phyloP scores from a whole-genome alignment of 306 rosid species.

The Malus asiatica region DNA sequence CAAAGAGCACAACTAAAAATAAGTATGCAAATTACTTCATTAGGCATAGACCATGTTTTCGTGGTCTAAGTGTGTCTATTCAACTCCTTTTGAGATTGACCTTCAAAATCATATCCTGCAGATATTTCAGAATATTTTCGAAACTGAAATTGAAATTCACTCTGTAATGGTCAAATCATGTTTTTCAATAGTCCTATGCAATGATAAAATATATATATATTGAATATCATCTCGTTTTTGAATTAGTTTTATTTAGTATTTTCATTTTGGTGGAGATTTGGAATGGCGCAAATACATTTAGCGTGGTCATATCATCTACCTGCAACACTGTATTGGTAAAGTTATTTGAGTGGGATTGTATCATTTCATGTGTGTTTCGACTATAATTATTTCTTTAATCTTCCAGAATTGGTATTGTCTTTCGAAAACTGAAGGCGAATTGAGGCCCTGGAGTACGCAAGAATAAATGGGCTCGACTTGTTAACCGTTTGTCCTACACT shows the following conservation, averaged over 20 bases:
- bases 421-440: constrained; percentile 73
- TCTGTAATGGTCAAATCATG: too few relatives aligned
- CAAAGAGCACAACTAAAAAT: too few relatives aligned
- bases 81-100: too few relatives aligned
- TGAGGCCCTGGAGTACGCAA: constrained; percentile 50
- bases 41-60: too few relatives aligned
- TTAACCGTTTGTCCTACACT: constrained; percentile 50
- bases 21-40: too few relatives aligned
- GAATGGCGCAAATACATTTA: neutral
- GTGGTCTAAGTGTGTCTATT: too few relatives aligned
- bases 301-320: neutral
- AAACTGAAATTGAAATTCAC: too few relatives aligned
- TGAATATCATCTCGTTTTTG: neutral
- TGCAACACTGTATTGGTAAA: neutral
- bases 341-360: neutral
- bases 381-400: neutral
- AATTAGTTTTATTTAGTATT: neutral
- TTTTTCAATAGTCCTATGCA: too few relatives aligned
- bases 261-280: neutral
- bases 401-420: constrained; percentile 66
- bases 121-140: too few relatives aligned
- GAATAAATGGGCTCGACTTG: constrained; percentile 35
- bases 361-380: neutral
- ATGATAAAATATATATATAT: too few relatives aligned
- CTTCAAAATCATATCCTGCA: too few relatives aligned